Percentiles rank a stretch among this genome's conserved stretches.
These are phyloP conservation scores for Tylopilus rubrobrunneus DNA, from an alignment of 768 basidiomycete species.

Conservation along the genomic window DNA sequence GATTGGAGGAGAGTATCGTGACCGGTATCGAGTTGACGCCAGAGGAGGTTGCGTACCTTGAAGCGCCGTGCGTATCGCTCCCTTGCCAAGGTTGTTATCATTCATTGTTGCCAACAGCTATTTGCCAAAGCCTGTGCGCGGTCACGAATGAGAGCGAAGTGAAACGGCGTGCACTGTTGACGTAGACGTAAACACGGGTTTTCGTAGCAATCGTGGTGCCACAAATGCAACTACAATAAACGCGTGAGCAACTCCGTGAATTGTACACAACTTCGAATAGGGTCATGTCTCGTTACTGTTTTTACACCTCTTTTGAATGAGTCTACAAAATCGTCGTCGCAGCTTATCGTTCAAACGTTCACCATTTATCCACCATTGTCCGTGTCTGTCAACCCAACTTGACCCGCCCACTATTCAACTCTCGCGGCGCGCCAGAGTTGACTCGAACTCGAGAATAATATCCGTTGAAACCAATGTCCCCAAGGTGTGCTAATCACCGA, in stretches of 20 bases:
- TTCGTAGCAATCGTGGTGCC: not conserved
- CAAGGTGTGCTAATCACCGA: not conserved
- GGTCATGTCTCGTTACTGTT: no score
- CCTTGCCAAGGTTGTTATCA: not conserved
- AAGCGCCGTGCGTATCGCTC: slow-evolving; percentile 21
- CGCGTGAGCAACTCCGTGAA: no score
- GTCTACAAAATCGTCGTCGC: no score
- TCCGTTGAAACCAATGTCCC: slow-evolving; percentile 14
- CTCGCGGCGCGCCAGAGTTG: not conserved
- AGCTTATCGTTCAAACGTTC: no score
- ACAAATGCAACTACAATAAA: no score
- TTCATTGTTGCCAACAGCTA: slow-evolving; percentile 16
- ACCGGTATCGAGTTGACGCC: slow-evolving; percentile 20
- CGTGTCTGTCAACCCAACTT: no score
- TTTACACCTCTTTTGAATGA: no score
- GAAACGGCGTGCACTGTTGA: not conserved
- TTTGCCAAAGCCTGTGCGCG: slow-evolving; percentile 14
- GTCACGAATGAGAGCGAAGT: slow-evolving; percentile 2
- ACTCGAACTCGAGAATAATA: not conserved
- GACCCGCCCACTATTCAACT: no score
- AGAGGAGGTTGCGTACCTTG: slow-evolving; percentile 30
- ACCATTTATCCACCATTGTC: no score
- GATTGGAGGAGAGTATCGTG: slow-evolving; percentile 30
- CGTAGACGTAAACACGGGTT: not conserved
- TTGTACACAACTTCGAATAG: no score